Percentiles rank a stretch among this genome's conserved stretches.
These are phyloP conservation scores for Dacryopinax primogenitus DNA, from an alignment of 768 basidiomycete genomes.

Conservation along the genomic window DNA sequence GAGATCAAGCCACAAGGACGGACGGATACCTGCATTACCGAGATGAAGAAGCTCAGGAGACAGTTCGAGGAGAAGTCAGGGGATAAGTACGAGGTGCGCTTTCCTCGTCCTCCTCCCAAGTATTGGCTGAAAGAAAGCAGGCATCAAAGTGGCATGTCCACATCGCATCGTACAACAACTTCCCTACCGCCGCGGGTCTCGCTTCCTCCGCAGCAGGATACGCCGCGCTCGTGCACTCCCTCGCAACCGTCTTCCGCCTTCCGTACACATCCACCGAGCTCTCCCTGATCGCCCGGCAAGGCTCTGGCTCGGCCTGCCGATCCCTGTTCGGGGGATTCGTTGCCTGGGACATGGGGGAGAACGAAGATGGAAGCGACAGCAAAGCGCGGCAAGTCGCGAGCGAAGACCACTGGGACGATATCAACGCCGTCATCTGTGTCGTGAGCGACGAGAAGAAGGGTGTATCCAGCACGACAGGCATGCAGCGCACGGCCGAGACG, in stretches of 20 bases:
- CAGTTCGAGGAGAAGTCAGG: slow-evolving; percentile 60
- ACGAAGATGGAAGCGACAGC: slow-evolving; percentile 65
- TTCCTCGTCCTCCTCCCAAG: neutral
- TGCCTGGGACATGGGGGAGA: slow-evolving; percentile 73
- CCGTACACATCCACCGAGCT: slow-evolving; percentile 66
- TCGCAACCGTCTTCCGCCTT: slow-evolving; percentile 75
- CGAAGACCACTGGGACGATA: slow-evolving; percentile 79
- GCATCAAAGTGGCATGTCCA: slow-evolving; percentile 63
- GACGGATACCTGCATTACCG: slow-evolving; percentile 69
- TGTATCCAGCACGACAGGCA: slow-evolving; percentile 85
- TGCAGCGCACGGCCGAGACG: slow-evolving; percentile 96
- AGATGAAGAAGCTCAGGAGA: slow-evolving; percentile 68
- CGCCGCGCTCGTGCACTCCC: slow-evolving; percentile 82
- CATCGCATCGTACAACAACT: slow-evolving; percentile 94
- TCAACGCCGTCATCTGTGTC: slow-evolving; percentile 95
- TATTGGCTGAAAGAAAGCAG: slow-evolving; percentile 27
- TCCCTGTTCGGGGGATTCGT: slow-evolving; percentile 97
- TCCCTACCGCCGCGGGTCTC: slow-evolving; percentile 95
- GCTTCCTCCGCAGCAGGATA: slow-evolving; percentile 97
- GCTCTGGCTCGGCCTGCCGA: slow-evolving; percentile 94
- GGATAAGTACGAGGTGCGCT: slow-evolving; percentile 49
- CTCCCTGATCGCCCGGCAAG: slow-evolving; percentile 90
- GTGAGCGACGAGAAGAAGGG: slow-evolving; percentile 95
- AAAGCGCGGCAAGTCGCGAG: slow-evolving; percentile 79
- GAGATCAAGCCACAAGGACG: slow-evolving; percentile 71